phyloP scores from a whole-genome alignment of 2,329 filamentous ascomycete genomes.

The Colletotrichum sp. region DNA sequence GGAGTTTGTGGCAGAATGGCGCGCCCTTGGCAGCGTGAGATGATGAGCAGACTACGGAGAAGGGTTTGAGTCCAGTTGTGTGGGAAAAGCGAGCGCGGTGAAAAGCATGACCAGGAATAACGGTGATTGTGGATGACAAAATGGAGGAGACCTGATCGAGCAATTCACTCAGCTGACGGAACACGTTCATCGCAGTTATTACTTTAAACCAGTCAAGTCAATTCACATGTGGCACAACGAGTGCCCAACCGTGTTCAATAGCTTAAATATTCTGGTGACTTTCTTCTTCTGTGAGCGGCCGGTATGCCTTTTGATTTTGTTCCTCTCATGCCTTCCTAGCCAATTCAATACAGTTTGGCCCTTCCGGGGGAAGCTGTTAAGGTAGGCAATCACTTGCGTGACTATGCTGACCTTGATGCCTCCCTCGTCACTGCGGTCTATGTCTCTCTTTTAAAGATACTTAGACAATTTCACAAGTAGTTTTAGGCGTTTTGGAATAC shows the following conservation, averaged over 20 bases:
- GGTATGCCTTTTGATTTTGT: background rate
- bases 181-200: too few relatives aligned
- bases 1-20: background rate
- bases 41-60: background rate
- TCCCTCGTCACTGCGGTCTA: too few relatives aligned
- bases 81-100: background rate
- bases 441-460: too few relatives aligned
- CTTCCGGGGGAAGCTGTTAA: too few relatives aligned
- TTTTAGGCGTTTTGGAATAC: too few relatives aligned
- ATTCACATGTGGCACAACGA: background rate
- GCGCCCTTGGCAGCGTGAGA: background rate
- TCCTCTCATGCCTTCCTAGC: too few relatives aligned
- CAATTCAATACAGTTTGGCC: too few relatives aligned
- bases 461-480: too few relatives aligned
- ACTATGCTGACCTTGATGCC: too few relatives aligned
- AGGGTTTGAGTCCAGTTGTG: background rate
- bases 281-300: background rate
- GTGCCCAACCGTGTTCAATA: background rate
- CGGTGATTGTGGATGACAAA: background rate
- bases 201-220: background rate
- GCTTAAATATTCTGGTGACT: background rate
- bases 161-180: background rate
- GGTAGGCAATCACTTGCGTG: too few relatives aligned
- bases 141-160: background rate
- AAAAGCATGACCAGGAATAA: background rate